Percentiles rank a stretch among this genome's conserved stretches.
Conservation (phyloP, 2,329 filamentous ascomycete species). For the Fusarium chuoi region DNA sequence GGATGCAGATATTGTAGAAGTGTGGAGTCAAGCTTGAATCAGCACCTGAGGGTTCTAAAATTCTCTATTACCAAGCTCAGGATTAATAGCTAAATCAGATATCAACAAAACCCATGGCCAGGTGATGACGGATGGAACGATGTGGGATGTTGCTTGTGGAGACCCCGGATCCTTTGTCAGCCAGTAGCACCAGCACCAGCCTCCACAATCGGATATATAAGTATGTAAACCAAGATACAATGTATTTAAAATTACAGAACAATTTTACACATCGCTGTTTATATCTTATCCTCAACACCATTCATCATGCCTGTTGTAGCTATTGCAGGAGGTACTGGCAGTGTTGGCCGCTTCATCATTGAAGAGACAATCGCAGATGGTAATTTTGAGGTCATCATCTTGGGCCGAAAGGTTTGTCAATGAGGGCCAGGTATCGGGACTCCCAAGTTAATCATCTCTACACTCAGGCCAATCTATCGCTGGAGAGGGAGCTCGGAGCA, state of each 20-base stretch:
- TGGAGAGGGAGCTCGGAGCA: not conserved
- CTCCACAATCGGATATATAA: not conserved
- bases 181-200: not conserved
- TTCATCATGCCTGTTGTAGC: not conserved
- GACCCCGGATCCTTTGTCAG: not conserved
- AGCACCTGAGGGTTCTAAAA: too few relatives aligned
- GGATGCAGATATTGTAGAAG: too few relatives aligned
- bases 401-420: not conserved
- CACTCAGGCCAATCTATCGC: not conserved
- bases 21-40: too few relatives aligned
- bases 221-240: not conserved
- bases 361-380: not conserved
- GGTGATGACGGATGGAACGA: not conserved
- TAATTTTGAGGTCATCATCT: not conserved
- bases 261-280: not conserved
- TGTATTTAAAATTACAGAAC: accelerated
- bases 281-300: not conserved
- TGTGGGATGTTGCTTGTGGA: not conserved
- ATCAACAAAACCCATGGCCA: not conserved
- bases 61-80: too few relatives aligned
- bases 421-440: accelerated
- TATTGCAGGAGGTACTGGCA: not conserved
- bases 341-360: not conserved
- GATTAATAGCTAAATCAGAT: too few relatives aligned
- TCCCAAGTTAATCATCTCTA: not conserved